Evolutionary conservation across 805 yeast species (phyloP).

Genomic region (Yamadazyma akitaensis): DNA sequence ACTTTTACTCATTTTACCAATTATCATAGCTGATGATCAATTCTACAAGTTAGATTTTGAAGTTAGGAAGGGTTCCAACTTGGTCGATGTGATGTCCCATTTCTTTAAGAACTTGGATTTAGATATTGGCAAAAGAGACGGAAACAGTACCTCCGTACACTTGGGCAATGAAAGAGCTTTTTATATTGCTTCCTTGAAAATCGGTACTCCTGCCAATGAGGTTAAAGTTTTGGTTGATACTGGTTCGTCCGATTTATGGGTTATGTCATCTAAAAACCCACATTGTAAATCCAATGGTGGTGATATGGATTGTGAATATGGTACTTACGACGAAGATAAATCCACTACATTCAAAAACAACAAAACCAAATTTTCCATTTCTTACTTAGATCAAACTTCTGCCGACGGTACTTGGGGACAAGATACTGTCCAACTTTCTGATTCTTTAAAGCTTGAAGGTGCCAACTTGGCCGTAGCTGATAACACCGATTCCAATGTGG

Average conservation of each 20-base stretch:
- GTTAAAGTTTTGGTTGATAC: conserved; percentile 37
- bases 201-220: conserved; percentile 28
- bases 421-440: conserved; percentile 17
- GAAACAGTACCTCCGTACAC: conserved; percentile 6
- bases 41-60: conserved; percentile 23
- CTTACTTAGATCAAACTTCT: conserved; percentile 46
- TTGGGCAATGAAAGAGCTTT: conserved; percentile 26
- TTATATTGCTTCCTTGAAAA: conserved; percentile 24
- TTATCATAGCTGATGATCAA: conserved; percentile 17
- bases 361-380: conserved; percentile 39
- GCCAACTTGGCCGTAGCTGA: conserved; percentile 21
- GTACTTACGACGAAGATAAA: conserved; percentile 33
- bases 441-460: conserved; percentile 11
- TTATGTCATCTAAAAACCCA: conserved; percentile 28
- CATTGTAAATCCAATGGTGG: conserved; percentile 24
- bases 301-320: conserved; percentile 23
- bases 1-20: conserved; percentile 4
- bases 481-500: conserved; percentile 18
- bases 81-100: conserved; percentile 17
- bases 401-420: conserved; percentile 30
- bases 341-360: conserved; percentile 34
- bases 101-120: conserved; percentile 9
- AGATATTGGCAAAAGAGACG: conserved; percentile 5
- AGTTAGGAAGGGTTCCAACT: conserved; percentile 20
- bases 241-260: conserved; percentile 44